Evolutionary conservation across 2,329 filamentous ascomycete genomes (phyloP), one percentile per base, ranked within the genome.

Genomic region (Juglanconis oblonga): DNA sequence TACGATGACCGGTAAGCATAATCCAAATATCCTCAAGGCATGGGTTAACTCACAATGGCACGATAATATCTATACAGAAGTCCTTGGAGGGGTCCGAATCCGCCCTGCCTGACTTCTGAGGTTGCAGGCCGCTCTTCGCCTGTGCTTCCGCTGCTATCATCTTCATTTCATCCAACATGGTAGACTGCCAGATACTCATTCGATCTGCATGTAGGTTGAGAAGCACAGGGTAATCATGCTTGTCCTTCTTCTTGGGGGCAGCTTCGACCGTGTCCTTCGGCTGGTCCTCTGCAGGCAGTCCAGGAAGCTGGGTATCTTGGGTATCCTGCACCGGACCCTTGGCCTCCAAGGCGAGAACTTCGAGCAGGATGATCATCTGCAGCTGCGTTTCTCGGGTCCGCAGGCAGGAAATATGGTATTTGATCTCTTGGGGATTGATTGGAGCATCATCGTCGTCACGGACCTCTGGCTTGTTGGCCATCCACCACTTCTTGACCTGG

Each of bases 131-230:
- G 5, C 70, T 66, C 3, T 67, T 69, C 3, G 70, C 64, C 63
- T 84, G 81, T 1, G 80, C 77, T 57, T 83, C 81, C 49, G 80
- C 78, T 14, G 81, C 67, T 13, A 82, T 68, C 42, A 63, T 61
- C 29, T 78, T 75, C 61, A 82, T 72, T 57, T 85, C 82, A 64
- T 89, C 84, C 29, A 85, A 76, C 40, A 87, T 85, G 7, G 90
- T 87, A 3, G 90, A 91, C 69, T 93, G 89, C 90, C 90, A 94
- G 62, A 95, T 95, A 67, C 88, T 91, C 31, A 95, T 77, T 51
- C 89, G 86, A 71, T 95, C 91, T 7, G 91, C 84, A 55, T 92
- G 83, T 0, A 92, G 78, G 68, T 94, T 90, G 4, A 92, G 77
- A 24, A 91, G 78, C 7, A 86, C 75, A 1, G 81, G 80, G 6